Evolutionary conservation across 2,329 filamentous ascomycete species (phyloP), one percentile per base, ranked within the genome.

Genomic region (Talaromyces rugulosus): DNA sequence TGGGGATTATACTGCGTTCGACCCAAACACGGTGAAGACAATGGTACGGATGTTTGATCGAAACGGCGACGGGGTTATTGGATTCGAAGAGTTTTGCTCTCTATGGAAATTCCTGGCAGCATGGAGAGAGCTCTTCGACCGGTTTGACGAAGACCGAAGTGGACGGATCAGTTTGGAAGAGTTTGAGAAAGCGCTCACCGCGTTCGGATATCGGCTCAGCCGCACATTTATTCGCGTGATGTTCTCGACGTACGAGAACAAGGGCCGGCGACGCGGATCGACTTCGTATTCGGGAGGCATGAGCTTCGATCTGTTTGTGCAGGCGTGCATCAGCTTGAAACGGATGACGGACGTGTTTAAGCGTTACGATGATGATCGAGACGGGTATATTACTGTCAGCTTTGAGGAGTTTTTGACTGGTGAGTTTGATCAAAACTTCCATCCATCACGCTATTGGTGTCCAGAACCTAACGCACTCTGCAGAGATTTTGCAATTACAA

Each of bases 21-120:
- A 99, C 77, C 84, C 88, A 4, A 90, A 96, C 70, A 99, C 95
- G 1, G 93, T 98, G 66, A 89, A 89, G 72, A 96, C 98, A 91
- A 97, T 99, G 93, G 97, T 99, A 68, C 90, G 93, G 73, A 98
- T 99, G 95, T 99, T 99, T 78, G 94, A 98, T 79, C 91, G 89
- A 62, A 91, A 97, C 78, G 89, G 91, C 69, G 90, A 86, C 65
- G 92, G 93, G 58, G 90, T 89, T 14, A 96, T 99, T 74, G 92
- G 90, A 64, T 98, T 96, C 75, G 89, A 95, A 66, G 95, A 98
- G 77, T 99, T 99, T 77, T 96, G 93, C 73, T 94, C 92, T 18
- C 83, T 99, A 27, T 99, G 95, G 95, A 91, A 90, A 18, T 99
- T 98, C 78, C 84, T 99, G 44, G 91, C 92, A 40, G 92, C 92